phyloP scores from a whole-genome alignment of 176 grass and related monocot species.

The Alopecurus myosuroides region DNA sequence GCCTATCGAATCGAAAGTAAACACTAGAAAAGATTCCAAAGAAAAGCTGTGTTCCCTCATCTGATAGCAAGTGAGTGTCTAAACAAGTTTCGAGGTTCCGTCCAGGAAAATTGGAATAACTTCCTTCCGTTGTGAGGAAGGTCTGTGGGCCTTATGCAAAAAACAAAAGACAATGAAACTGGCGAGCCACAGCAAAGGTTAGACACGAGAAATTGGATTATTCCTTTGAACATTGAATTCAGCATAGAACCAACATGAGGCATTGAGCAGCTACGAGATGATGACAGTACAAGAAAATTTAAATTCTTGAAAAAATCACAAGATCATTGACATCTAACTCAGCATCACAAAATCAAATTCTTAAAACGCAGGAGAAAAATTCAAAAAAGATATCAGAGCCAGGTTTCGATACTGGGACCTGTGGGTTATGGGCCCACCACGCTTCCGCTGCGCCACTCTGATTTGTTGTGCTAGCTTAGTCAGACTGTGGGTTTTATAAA shows the following conservation, averaged over 20 bases:
- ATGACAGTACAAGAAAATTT: neutral
- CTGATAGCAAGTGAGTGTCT: too few species aligned
- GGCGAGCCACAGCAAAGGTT: neutral
- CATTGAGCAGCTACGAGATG: too few species aligned
- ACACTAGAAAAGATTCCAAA: neutral
- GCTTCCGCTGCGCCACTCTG: conserved; percentile 95
- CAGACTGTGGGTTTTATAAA: too few species aligned
- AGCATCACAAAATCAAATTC: too few species aligned
- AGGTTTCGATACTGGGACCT: conserved; percentile 91
- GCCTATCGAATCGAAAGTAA: neutral
- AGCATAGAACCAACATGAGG: neutral
- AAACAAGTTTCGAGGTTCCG: neutral
- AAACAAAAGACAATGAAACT: neutral
- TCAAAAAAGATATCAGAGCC: neutral
- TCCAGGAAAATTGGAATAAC: neutral
- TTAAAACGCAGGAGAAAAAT: too few species aligned
- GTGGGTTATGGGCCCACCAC: conserved; percentile 98
- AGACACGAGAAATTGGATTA: too few species aligned
- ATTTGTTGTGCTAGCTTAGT: neutral
- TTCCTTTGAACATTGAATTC: neutral
- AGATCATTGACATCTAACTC: too few species aligned
- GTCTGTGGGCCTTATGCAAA: neutral
- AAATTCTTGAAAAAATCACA: neutral
- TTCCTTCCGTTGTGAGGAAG: neutral
- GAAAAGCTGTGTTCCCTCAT: neutral